Percentiles rank a stretch among this genome's conserved stretches.
phyloP scores from a whole-genome alignment of 2,329 filamentous ascomycete species.

The Cladosporium sp. region DNA sequence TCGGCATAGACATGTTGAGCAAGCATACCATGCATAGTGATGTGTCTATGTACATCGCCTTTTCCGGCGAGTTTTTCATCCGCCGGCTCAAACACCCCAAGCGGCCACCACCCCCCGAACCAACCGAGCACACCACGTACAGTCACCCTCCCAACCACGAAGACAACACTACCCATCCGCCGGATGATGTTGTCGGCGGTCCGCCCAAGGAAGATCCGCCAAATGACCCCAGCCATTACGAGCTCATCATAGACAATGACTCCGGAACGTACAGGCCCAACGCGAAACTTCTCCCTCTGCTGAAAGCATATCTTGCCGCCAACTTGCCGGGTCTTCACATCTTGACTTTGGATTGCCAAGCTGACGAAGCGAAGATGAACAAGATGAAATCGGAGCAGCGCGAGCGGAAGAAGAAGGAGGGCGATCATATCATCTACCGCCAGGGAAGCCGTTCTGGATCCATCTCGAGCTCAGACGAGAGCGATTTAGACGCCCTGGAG shows the following conservation, averaged over 20 bases:
- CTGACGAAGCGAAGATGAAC: slow-evolving; percentile 64
- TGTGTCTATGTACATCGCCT: slow-evolving; percentile 85
- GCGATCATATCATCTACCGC: slow-evolving; percentile 47
- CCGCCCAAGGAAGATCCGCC: slow-evolving; percentile 39
- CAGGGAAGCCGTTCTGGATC: slow-evolving; percentile 43
- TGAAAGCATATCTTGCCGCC: slow-evolving; percentile 62
- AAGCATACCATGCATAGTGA: slow-evolving; percentile 98
- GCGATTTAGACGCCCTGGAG: slow-evolving; percentile 45
- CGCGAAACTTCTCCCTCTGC: slow-evolving; percentile 62
- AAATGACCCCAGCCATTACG: slow-evolving; percentile 58
- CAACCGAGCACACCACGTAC: slow-evolving; percentile 39
- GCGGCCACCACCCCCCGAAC: slow-evolving; percentile 36
- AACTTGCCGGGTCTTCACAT: slow-evolving; percentile 76
- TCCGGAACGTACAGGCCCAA: slow-evolving; percentile 89
- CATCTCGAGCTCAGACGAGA: slow-evolving; percentile 52
- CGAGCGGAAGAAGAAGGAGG: slow-evolving; percentile 62
- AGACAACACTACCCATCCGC: slow-evolving; percentile 45
- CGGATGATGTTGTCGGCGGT: slow-evolving; percentile 43
- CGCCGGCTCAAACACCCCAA: slow-evolving; percentile 55
- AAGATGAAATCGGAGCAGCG: slow-evolving; percentile 72
- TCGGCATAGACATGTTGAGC: slow-evolving; percentile 84
- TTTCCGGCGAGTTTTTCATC: slow-evolving; percentile 88
- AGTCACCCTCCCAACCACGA: slow-evolving; percentile 36
- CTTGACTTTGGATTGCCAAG: slow-evolving; percentile 64
- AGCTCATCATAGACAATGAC: slow-evolving; percentile 91